Conservation (phyloP, 2,329 filamentous ascomycete species). For the Esteya vermicola region DNA sequence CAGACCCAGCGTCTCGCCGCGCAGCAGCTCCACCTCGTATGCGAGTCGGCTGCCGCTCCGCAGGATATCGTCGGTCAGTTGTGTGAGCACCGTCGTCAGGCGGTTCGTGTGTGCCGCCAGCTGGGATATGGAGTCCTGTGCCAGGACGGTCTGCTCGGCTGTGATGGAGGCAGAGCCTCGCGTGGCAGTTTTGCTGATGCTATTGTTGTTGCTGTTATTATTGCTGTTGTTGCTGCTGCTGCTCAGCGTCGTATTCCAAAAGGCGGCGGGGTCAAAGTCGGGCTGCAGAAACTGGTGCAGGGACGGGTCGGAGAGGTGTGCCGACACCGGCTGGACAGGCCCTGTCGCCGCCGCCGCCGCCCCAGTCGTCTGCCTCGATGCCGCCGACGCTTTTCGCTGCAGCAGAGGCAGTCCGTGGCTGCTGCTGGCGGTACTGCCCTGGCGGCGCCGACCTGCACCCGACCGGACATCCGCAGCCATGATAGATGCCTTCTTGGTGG, state of each 20-base stretch:
- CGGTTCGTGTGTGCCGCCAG: slow-evolving; percentile 80
- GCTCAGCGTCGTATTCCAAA: slow-evolving; percentile 60
- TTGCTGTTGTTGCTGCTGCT: no score
- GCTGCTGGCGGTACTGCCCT: slow-evolving; percentile 25
- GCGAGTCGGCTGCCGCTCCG: slow-evolving; percentile 76
- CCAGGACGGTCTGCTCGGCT: slow-evolving; percentile 51
- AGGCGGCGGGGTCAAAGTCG: slow-evolving; percentile 75
- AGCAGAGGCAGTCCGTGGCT: slow-evolving; percentile 22
- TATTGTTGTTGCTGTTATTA: neutral
- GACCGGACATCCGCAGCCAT: slow-evolving; percentile 28
- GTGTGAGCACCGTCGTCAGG: slow-evolving; percentile 66
- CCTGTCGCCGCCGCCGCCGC: slow-evolving; percentile 20
- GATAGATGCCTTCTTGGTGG: neutral
- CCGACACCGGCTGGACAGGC: slow-evolving; percentile 33
- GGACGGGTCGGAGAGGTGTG: slow-evolving; percentile 56
- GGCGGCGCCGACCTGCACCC: slow-evolving; percentile 23
- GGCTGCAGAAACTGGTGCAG: slow-evolving; percentile 62
- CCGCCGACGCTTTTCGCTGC: neutral
- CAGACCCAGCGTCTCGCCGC: slow-evolving; percentile 75
- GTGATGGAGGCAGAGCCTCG: slow-evolving; percentile 8
- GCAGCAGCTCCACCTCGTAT: slow-evolving; percentile 85
- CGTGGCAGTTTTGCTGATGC: neutral
- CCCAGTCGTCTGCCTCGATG: slow-evolving; percentile 19
- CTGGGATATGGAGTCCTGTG: slow-evolving; percentile 73
- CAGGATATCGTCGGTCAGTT: slow-evolving; percentile 88